These are phyloP conservation scores for Leptographium radiaticola DNA, from an alignment of 2,329 filamentous ascomycete genomes.

Conservation along the genomic window DNA sequence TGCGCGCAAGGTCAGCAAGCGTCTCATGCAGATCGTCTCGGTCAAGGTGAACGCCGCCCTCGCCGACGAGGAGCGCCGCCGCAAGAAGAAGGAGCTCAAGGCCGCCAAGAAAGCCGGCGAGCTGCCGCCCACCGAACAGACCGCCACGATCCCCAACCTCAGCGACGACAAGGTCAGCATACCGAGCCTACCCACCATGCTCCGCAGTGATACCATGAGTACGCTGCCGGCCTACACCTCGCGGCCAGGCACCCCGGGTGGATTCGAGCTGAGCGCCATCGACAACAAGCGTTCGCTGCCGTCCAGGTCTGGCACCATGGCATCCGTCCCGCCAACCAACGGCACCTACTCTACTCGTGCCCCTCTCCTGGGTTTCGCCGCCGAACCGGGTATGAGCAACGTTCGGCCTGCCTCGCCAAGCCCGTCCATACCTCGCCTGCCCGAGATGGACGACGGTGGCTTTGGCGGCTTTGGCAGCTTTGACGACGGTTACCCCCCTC, in stretches of 20 bases:
- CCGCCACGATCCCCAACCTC: conserved; percentile 52
- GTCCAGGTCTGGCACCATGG: conserved; percentile 23
- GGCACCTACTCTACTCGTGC: conserved; percentile 17
- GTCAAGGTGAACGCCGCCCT: conserved; percentile 81
- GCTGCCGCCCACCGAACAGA: conserved; percentile 33
- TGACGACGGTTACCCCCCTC: neutral
- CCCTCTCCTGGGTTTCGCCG: conserved; percentile 18
- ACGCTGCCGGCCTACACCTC: conserved; percentile 53
- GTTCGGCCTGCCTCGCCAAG: conserved; percentile 16
- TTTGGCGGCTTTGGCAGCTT: neutral
- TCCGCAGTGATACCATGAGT: conserved; percentile 44
- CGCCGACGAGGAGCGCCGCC: conserved; percentile 58
- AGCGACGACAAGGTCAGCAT: conserved; percentile 35
- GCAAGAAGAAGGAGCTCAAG: conserved; percentile 35
- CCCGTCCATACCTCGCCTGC: conserved; percentile 10
- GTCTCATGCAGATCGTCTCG: conserved; percentile 72
- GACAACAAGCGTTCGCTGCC: conserved; percentile 34
- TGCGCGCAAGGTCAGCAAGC: conserved; percentile 77
- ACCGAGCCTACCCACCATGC: conserved; percentile 39
- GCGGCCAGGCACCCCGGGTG: conserved; percentile 39
- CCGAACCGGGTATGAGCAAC: conserved; percentile 16
- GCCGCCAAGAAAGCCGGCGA: conserved; percentile 42
- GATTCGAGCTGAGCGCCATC: conserved; percentile 37
- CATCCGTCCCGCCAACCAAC: conserved; percentile 7
- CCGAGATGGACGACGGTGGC: neutral